A percentile compares a stretch with the other conserved stretches of the same genome.
Evolutionary conservation across 352 stramenopile species (phyloP).

Genomic region (Phytopythium vexans): DNA sequence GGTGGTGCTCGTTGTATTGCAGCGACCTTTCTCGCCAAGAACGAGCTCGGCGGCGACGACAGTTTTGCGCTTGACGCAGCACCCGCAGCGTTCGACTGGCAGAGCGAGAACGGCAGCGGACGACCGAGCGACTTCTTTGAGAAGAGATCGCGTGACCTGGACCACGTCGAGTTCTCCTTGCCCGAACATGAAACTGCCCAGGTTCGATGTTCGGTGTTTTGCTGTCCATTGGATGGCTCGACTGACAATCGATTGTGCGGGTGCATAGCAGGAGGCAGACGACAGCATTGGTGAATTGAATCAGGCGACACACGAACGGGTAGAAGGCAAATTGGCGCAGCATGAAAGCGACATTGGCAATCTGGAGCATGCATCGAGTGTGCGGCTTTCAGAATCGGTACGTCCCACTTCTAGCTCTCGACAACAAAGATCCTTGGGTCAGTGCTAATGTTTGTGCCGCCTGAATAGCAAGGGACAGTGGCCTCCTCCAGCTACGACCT

Average conservation of each 20-base stretch:
- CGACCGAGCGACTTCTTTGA: slow-evolving; percentile 73
- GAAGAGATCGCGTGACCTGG: slow-evolving; percentile 65
- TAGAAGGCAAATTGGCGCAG: neutral
- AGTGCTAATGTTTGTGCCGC: neutral
- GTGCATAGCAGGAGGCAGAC: neutral
- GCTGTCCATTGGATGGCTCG: neutral
- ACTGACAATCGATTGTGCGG: neutral
- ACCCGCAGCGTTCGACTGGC: slow-evolving; percentile 16
- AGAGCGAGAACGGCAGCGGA: slow-evolving; percentile 22
- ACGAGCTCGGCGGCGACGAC: slow-evolving; percentile 39
- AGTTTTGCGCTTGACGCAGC: slow-evolving; percentile 40
- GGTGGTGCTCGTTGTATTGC: neutral
- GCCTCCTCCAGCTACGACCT: slow-evolving; percentile 67
- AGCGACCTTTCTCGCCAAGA: slow-evolving; percentile 47
- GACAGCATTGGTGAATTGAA: neutral
- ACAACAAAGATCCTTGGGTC: no score
- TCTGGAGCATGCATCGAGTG: neutral
- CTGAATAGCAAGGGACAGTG: slow-evolving; percentile 26
- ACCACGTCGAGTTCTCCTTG: slow-evolving; percentile 67
- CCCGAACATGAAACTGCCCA: slow-evolving; percentile 16
- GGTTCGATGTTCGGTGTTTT: slow-evolving; percentile 7
- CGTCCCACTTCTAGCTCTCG: neutral
- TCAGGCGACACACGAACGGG: neutral
- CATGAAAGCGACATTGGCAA: neutral
- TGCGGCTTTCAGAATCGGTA: slow-evolving; percentile 5